phyloP scores from a whole-genome alignment of 2,329 filamentous ascomycete species.

The Fusarium globosum region DNA sequence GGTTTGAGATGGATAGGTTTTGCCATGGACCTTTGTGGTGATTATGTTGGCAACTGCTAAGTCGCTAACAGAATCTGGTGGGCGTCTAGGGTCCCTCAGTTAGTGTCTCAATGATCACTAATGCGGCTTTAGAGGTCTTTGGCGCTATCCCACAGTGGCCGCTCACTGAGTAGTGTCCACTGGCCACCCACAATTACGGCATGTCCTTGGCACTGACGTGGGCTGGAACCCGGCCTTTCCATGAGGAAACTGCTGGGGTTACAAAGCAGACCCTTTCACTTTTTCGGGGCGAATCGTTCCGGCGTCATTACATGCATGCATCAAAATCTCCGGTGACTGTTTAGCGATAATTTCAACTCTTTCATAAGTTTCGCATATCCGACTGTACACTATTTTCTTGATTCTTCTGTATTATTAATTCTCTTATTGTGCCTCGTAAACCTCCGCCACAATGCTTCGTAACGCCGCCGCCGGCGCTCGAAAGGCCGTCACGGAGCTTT shows the following conservation, averaged over 20 bases:
- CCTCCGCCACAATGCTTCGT: conserved; percentile 58
- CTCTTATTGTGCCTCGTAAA: neutral
- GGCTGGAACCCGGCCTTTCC: conserved; percentile 16
- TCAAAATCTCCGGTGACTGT: conserved; percentile 40
- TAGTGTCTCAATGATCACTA: conserved; percentile 16
- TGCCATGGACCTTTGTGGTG: conserved; percentile 41
- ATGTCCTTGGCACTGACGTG: conserved; percentile 40
- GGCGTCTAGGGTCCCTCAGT: accelerated
- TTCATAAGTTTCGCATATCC: conserved; percentile 9
- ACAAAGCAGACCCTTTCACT: conserved; percentile 34
- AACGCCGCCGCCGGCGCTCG: conserved; percentile 63
- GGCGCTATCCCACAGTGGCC: conserved; percentile 26
- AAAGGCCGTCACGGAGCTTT: conserved; percentile 79
- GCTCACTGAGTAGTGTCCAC: conserved; percentile 27
- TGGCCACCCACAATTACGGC: conserved; percentile 34
- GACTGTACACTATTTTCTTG: conserved; percentile 31
- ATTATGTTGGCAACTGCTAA: conserved; percentile 1
- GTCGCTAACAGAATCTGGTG: neutral
- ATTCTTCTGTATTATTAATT: conserved; percentile 36
- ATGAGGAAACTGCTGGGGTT: conserved; percentile 21
- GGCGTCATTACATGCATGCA: conserved; percentile 42
- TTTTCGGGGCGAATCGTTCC: conserved; percentile 33
- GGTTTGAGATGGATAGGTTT: conserved; percentile 45
- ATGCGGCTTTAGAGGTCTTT: neutral
- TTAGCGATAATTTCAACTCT: conserved; percentile 22